Conservation (phyloP, 768 basidiomycete species). For the Daedaleopsis sinensis region DNA sequence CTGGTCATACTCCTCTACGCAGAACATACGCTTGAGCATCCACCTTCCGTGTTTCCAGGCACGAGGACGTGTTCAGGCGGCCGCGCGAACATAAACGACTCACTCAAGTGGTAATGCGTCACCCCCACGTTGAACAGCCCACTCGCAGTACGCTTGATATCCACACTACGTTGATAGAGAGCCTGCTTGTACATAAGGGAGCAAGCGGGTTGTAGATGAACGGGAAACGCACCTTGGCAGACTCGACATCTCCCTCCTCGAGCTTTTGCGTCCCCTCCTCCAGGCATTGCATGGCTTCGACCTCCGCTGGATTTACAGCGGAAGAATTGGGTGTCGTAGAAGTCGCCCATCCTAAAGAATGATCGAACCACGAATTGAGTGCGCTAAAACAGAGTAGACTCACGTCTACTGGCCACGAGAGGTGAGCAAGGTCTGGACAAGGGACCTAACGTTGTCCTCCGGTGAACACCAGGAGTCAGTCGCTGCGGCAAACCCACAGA, state of each 20-base stretch:
- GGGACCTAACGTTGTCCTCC: background rate
- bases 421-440: background rate
- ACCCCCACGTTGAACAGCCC: constrained; percentile 89
- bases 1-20: constrained; percentile 81
- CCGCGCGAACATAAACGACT: constrained; percentile 25
- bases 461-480: background rate
- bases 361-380: background rate
- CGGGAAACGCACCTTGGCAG: constrained; percentile 53
- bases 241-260: constrained; percentile 84
- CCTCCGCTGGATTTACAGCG: constrained; percentile 79
- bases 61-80: background rate
- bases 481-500: background rate
- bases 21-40: background rate
- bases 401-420: background rate
- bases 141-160: constrained; percentile 79
- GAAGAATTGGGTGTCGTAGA: constrained; percentile 83
- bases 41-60: background rate
- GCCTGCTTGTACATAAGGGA: constrained; percentile 18
- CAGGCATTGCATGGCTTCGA: constrained; percentile 75
- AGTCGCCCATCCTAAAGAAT: constrained; percentile 69
- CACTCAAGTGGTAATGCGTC: constrained; percentile 88
- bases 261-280: constrained; percentile 84
- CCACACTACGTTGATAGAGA: constrained; percentile 76
- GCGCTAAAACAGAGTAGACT: background rate
- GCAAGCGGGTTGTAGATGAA: background rate